phyloP scores from a whole-genome alignment of 257 asterid species.

The Solanum ossicruentum region DNA sequence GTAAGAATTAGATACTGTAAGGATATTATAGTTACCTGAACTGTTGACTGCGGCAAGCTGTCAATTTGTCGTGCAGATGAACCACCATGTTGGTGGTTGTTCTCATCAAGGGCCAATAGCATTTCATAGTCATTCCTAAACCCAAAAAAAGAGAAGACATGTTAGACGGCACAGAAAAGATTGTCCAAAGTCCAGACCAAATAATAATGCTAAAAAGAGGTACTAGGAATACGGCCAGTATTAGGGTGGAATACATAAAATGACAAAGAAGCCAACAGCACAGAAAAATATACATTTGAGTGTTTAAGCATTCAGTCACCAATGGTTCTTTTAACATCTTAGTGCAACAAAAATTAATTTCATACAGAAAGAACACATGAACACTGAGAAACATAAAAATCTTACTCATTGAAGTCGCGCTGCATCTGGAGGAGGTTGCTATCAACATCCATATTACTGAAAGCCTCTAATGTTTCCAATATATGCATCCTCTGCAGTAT shows the following conservation, averaged over 20 bases:
- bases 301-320: not conserved
- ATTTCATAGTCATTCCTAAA: conserved; percentile 80
- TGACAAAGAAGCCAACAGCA: not conserved
- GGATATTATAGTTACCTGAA: conserved; percentile 40
- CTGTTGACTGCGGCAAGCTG: conserved; percentile 75
- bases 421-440: conserved; percentile 34
- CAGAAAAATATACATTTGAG: not conserved
- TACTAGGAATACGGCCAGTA: not conserved
- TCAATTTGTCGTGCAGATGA: conserved; percentile 55
- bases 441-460: conserved; percentile 45
- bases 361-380: not conserved
- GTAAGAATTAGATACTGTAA: not conserved
- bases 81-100: conserved; percentile 56
- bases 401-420: conserved; percentile 90
- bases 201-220: not conserved
- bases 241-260: not conserved
- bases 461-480: conserved; percentile 68
- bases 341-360: not conserved
- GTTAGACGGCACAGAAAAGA: not conserved
- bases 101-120: conserved; percentile 88
- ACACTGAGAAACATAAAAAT: not conserved
- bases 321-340: not conserved
- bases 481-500: conserved; percentile 63
- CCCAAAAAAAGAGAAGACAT: not conserved
- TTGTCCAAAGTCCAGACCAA: not conserved